phyloP scores from a whole-genome alignment of 306 rosid genomes.

The Casuarina glauca region DNA sequence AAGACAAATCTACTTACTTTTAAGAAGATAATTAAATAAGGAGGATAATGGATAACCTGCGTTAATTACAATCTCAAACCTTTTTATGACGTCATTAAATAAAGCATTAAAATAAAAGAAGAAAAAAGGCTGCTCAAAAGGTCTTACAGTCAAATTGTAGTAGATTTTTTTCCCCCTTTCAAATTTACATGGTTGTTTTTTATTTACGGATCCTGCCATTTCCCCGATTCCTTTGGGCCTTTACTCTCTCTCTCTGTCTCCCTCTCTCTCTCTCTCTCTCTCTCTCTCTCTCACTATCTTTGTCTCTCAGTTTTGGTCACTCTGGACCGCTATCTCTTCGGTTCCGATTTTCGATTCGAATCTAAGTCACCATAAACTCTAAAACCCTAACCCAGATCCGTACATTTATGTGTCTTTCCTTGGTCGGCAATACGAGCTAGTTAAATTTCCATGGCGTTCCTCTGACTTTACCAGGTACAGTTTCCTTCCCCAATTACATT shows the following conservation, averaged over 20 bases:
- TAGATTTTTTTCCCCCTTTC: background rate
- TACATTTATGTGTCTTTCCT: background rate
- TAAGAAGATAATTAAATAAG: too few relatives aligned
- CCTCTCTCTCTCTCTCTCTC: background rate
- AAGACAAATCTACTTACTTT: too few relatives aligned
- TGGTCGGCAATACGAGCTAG: background rate
- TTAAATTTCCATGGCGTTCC: slow-evolving; percentile 27
- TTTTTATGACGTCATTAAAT: too few relatives aligned
- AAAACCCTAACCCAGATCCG: slow-evolving; percentile 48
- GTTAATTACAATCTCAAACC: too few relatives aligned
- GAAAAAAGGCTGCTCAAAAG: background rate
- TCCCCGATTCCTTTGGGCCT: slow-evolving; percentile 12
- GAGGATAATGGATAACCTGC: too few relatives aligned
- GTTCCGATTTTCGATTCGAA: background rate
- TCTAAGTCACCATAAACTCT: slow-evolving; percentile 1
- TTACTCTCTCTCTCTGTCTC: slow-evolving; percentile 6
- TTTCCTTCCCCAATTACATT: slow-evolving; percentile 7
- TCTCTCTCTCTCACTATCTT: too few relatives aligned
- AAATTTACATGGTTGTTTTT: background rate
- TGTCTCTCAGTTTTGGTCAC: background rate
- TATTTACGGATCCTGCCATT: slow-evolving; percentile 51
- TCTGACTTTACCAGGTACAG: slow-evolving; percentile 39
- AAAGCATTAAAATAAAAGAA: too few relatives aligned
- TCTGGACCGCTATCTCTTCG: slow-evolving; percentile 34
- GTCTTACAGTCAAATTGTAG: background rate